Conservation (phyloP, 2,329 filamentous ascomycete genomes). For the Fusarium citri region DNA sequence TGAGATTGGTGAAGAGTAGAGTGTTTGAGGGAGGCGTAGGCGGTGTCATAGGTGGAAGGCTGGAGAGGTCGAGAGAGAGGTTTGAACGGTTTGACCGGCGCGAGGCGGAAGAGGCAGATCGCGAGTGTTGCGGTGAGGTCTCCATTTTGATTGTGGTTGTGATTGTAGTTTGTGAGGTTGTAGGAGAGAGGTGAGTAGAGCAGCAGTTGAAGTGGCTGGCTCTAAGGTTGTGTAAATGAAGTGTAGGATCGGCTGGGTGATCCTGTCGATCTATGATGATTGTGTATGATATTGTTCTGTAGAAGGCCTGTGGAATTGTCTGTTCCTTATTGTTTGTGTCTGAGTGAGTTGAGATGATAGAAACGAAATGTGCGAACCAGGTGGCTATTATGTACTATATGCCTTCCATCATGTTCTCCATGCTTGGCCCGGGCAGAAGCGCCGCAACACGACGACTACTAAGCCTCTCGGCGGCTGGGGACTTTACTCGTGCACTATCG, state of each 20-base stretch:
- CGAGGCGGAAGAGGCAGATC: constrained; percentile 61
- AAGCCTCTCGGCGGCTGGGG: constrained; percentile 31
- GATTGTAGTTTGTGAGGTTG: constrained; percentile 8
- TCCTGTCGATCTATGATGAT: constrained; percentile 24
- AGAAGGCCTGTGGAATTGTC: not conserved
- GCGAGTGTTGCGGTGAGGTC: constrained; percentile 52
- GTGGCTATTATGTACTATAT: constrained; percentile 35
- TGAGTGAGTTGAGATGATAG: constrained; percentile 14
- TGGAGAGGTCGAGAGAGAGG: constrained; percentile 79
- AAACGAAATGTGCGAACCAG: constrained; percentile 19
- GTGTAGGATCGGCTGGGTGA: constrained; percentile 13
- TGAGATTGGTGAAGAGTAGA: constrained; percentile 84
- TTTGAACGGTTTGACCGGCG: constrained; percentile 60
- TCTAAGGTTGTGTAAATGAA: constrained; percentile 8
- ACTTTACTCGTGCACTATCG: constrained; percentile 3
- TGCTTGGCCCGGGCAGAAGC: not conserved
- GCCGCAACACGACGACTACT: constrained; percentile 31
- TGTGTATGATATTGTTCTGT: constrained; percentile 1
- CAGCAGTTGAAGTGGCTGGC: constrained; percentile 13
- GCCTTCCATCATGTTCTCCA: constrained; percentile 15
- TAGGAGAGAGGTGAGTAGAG: constrained; percentile 9
- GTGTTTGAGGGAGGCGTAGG: constrained; percentile 86
- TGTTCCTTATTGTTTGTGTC: constrained; percentile 6
- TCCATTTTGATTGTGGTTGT: constrained; percentile 49
- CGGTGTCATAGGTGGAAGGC: constrained; percentile 74